phyloP scores from a whole-genome alignment of 345 rosid genomes.

The Eucalyptus pumila region DNA sequence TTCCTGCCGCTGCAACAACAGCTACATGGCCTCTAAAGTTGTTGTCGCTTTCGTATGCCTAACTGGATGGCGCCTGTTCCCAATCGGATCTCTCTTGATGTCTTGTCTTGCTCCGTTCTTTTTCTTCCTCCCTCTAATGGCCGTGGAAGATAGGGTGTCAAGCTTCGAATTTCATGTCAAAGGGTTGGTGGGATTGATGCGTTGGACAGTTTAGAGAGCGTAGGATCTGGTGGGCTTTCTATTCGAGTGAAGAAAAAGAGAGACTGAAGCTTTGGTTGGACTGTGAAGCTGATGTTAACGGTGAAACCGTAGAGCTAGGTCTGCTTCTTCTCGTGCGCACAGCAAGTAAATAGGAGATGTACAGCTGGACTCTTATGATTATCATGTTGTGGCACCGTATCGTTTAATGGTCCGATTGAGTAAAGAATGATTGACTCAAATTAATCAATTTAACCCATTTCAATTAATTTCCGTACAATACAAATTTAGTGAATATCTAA shows the following conservation, averaged over 20 bases:
- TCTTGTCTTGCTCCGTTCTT: neutral
- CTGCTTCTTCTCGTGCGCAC: neutral
- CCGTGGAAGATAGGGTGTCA: neutral
- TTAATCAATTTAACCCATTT: too few species aligned
- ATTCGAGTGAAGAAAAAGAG: neutral
- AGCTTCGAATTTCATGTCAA: neutral
- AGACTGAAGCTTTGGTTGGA: neutral
- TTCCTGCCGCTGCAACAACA: neutral
- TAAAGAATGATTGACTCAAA: neutral
- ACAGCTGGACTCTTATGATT: neutral
- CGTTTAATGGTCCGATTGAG: neutral
- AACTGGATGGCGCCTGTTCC: neutral
- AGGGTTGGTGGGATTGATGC: neutral
- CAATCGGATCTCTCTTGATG: neutral
- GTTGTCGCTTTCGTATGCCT: neutral
- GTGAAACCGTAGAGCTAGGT: neutral
- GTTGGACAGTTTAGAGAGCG: neutral
- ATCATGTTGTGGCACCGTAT: neutral
- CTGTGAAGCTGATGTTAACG: neutral
- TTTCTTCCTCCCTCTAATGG: neutral
- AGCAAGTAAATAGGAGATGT: neutral
- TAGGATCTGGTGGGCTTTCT: neutral
- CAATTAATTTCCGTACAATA: neutral
- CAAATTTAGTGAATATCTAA: rapidly evolving
- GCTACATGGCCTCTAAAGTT: neutral